phyloP scores from a whole-genome alignment of 2,329 filamentous ascomycete species.

The Talaromyces sp. region DNA sequence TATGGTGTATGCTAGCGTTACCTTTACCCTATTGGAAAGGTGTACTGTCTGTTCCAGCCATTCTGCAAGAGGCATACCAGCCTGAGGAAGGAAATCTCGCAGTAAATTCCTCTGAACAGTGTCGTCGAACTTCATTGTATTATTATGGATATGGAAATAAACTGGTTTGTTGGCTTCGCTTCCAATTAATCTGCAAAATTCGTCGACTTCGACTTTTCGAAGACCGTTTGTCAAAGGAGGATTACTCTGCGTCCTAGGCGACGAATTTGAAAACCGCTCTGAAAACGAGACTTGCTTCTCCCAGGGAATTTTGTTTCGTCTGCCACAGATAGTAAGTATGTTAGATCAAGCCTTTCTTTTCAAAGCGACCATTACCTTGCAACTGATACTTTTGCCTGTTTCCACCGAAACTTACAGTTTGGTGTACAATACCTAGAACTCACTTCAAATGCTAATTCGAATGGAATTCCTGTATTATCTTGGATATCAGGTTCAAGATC shows the following conservation, averaged over 20 bases:
- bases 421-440: not conserved
- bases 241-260: not conserved
- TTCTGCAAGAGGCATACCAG: not conserved
- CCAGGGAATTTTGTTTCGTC: not conserved
- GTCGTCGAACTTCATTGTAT: not conserved
- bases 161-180: not conserved
- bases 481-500: not conserved
- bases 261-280: not conserved
- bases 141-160: not conserved
- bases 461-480: not conserved
- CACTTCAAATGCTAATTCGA: not conserved
- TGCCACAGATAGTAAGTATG: not conserved
- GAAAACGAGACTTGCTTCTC: not conserved
- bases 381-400: not conserved
- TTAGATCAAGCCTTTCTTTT: not conserved
- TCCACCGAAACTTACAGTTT: not conserved
- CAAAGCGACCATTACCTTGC: not conserved
- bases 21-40: constrained; percentile 1
- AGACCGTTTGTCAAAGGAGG: not conserved
- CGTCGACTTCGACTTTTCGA: not conserved
- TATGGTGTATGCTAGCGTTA: constrained; percentile 3
- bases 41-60: not conserved
- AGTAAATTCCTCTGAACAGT: not conserved
- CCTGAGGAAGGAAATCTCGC: not conserved
- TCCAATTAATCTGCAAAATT: constrained; percentile 1